phyloP scores from a whole-genome alignment of 352 stramenopile species.

The Thalassiosira hispida region DNA sequence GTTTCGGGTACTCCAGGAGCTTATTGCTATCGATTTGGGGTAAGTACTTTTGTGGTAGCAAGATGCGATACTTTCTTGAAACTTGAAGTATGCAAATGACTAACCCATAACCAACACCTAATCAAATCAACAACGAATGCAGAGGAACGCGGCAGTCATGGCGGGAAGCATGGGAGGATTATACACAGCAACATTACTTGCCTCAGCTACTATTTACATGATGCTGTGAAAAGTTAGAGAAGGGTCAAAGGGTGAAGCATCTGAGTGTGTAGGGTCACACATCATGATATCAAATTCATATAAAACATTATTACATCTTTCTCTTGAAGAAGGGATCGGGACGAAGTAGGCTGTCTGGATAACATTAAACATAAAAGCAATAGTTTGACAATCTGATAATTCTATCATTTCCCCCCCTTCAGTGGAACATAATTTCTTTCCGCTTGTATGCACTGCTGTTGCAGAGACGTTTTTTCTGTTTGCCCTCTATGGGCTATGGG shows the following conservation, averaged over 20 bases:
- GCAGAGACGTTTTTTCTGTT: too few species aligned
- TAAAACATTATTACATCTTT: not conserved
- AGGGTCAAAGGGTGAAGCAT: not conserved
- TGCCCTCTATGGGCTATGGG: too few species aligned
- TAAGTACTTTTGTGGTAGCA: not conserved
- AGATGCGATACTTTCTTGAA: not conserved
- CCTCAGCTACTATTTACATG: slow-evolving; percentile 2
- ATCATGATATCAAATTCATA: too few species aligned
- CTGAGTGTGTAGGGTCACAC: not conserved
- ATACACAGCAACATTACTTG: slow-evolving; percentile 8
- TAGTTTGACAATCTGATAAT: too few species aligned
- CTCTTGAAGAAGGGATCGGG: not conserved
- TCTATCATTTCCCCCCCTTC: too few species aligned
- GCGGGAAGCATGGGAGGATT: not conserved
- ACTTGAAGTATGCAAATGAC: too few species aligned
- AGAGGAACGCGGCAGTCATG: slow-evolving; percentile 18
- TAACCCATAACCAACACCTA: too few species aligned
- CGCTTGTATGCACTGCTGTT: too few species aligned
- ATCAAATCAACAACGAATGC: slow-evolving; percentile 1
- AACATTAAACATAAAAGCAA: too few species aligned
- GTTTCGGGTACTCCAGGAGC: slow-evolving; percentile 35
- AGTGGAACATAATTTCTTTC: too few species aligned
- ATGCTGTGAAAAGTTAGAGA: not conserved
- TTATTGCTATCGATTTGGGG: slow-evolving; percentile 29
- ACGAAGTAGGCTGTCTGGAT: too few species aligned